Base-by-base conservation (phyloP, 176 grass and related monocot genomes). In the Juncus effusus region DNA sequence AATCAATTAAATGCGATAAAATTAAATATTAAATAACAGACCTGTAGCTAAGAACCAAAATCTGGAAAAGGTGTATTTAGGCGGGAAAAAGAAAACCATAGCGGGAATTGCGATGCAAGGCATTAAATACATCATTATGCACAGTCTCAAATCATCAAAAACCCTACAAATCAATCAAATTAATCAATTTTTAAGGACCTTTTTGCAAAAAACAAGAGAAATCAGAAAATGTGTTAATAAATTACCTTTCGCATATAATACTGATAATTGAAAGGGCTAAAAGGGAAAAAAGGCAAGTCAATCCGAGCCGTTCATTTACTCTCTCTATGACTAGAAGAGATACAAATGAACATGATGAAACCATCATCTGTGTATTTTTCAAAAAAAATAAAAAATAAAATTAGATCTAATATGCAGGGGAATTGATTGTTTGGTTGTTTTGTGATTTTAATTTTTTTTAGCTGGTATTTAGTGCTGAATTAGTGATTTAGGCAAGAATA, bases 21-120 rank as follows among this genome's bases (percentile, higher is more conserved):
- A 84, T 64, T 61, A 59, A 10, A 65, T 54, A 64, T 59, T 16
- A 40, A 38, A 76, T 56, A 51, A 76, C 56, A 54, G 52, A 99
- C 95, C 95, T 87, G 83, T 87, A 55, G 95, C 85, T 72, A 86
- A 82, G 70, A 99, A 89, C 89, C 95, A 99, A 85, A 87, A 94
- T 82, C 83, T 93, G 60, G 89, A 99, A 76, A 93, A 90, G 38
- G 89, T 94, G 69, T 99, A 99, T 65, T 99, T 94, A 36, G 95
- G 83, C 15, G 88, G 69, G 69, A 99, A 82, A 75, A 99, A 83
- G 73, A 89, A 99, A 59, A 94, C 54, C 78, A 99, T 80, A 55
- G 81, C 70, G 65, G 95, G 95, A 82, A 99, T 93, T 54, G 76
- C 83, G 40, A 99, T 62, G 62, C 88, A 99, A 40, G 95, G 85